phyloP scores from a whole-genome alignment of 140 eudicot species.

The Erigeron philadelphicus region DNA sequence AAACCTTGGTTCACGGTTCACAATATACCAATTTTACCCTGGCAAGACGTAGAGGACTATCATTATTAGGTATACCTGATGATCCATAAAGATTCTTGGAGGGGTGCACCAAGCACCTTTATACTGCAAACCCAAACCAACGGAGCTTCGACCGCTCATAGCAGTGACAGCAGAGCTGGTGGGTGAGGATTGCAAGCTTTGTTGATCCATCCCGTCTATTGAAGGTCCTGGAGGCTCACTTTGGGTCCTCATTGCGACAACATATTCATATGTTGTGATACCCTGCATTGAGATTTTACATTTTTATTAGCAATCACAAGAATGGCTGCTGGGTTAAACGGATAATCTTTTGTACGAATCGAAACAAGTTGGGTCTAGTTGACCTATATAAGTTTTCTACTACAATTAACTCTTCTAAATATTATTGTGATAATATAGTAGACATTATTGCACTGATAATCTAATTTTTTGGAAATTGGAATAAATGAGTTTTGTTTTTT shows the following conservation, averaged over 20 bases:
- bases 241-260: slow-evolving; percentile 89
- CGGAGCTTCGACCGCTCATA: slow-evolving; percentile 74
- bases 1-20: not conserved
- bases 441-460: not conserved
- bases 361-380: not conserved
- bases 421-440: not conserved
- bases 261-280: slow-evolving; percentile 89
- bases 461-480: not conserved
- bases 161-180: slow-evolving; percentile 84
- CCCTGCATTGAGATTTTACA: slow-evolving; percentile 44
- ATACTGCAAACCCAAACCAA: slow-evolving; percentile 69
- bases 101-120: slow-evolving; percentile 99
- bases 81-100: slow-evolving; percentile 91
- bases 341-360: not conserved
- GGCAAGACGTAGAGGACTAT: not conserved
- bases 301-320: not conserved
- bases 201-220: slow-evolving; percentile 64
- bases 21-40: not conserved
- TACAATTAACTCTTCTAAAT: not conserved
- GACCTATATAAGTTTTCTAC: not conserved
- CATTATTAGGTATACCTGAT: slow-evolving; percentile 48
- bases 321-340: not conserved
- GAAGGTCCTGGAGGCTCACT: slow-evolving; percentile 85
- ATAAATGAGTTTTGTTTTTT: not conserved
- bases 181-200: slow-evolving; percentile 75